Conservation (phyloP, 1,139 yeast genomes). For the Lodderomyces orthopsilosis region DNA sequence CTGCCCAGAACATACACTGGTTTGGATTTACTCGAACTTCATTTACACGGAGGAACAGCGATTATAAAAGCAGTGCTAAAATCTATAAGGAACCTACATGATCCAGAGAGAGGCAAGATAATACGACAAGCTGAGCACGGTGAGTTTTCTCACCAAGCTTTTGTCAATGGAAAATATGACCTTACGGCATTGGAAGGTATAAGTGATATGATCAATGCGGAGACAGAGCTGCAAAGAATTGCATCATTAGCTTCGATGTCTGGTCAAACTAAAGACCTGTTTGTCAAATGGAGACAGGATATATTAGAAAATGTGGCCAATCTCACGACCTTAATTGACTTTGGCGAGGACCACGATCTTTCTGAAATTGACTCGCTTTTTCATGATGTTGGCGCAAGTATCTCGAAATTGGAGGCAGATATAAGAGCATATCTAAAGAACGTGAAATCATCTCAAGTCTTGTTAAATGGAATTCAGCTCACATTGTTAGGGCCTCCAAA, state of each 20-base stretch:
- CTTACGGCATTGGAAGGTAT: slow-evolving; percentile 90
- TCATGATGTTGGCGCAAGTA: slow-evolving; percentile 43
- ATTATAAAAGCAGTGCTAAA: slow-evolving; percentile 66
- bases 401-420: slow-evolving; percentile 40
- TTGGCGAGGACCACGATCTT: slow-evolving; percentile 91
- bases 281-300: slow-evolving; percentile 63
- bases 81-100: slow-evolving; percentile 57
- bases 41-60: slow-evolving; percentile 92
- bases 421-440: slow-evolving; percentile 48
- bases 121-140: slow-evolving; percentile 90
- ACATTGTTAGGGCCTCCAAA: slow-evolving; percentile 89
- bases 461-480: slow-evolving; percentile 70
- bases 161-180: slow-evolving; percentile 63
- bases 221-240: slow-evolving; percentile 82
- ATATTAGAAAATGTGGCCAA: slow-evolving; percentile 69
- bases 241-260: slow-evolving; percentile 72
- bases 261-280: slow-evolving; percentile 59
- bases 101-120: slow-evolving; percentile 33
- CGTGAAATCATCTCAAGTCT: slow-evolving; percentile 59
- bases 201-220: slow-evolving; percentile 87
- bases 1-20: slow-evolving; percentile 90
- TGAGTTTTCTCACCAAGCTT: slow-evolving; percentile 85
- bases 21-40: slow-evolving; percentile 84
- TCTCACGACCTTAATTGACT: slow-evolving; percentile 86
- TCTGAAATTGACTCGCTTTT: slow-evolving; percentile 57